These are phyloP conservation scores for Aspergillus fijiensis DNA, from an alignment of 2,329 filamentous ascomycete species.

Conservation along the genomic window DNA sequence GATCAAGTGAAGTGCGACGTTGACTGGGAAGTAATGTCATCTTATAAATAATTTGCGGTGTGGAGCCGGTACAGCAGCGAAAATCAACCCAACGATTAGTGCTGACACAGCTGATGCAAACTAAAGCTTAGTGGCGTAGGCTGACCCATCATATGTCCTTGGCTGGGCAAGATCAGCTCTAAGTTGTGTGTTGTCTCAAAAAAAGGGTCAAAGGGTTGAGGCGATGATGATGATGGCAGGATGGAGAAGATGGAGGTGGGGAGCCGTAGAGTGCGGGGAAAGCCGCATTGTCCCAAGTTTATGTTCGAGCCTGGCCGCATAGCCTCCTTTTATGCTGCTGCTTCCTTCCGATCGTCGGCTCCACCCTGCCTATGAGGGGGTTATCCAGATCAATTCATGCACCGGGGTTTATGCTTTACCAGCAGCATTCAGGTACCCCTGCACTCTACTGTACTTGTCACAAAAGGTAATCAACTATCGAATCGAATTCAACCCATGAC, in stretches of 20 bases:
- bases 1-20: not conserved
- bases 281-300: not conserved
- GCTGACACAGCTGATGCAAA: too few relatives aligned
- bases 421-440: not conserved
- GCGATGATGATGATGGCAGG: not conserved
- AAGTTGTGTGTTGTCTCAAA: too few relatives aligned
- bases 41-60: too few relatives aligned
- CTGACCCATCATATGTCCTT: too few relatives aligned
- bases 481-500: not conserved
- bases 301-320: not conserved
- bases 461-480: too few relatives aligned
- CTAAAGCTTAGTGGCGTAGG: too few relatives aligned
- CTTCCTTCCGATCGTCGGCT: not conserved
- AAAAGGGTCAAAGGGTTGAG: not conserved
- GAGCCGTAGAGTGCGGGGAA: not conserved
- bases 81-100: too few relatives aligned
- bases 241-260: not conserved
- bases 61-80: too few relatives aligned
- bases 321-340: not conserved
- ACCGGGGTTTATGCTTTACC: not conserved
- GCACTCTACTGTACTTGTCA: too few relatives aligned
- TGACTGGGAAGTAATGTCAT: too few relatives aligned
- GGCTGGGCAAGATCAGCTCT: too few relatives aligned
- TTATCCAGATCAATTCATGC: not conserved
- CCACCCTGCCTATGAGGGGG: not conserved